Evolutionary conservation across 2,329 filamentous ascomycete genomes (phyloP), one percentile per base, ranked within the genome.

Genomic region (Apiospora rasikravindrae): DNA sequence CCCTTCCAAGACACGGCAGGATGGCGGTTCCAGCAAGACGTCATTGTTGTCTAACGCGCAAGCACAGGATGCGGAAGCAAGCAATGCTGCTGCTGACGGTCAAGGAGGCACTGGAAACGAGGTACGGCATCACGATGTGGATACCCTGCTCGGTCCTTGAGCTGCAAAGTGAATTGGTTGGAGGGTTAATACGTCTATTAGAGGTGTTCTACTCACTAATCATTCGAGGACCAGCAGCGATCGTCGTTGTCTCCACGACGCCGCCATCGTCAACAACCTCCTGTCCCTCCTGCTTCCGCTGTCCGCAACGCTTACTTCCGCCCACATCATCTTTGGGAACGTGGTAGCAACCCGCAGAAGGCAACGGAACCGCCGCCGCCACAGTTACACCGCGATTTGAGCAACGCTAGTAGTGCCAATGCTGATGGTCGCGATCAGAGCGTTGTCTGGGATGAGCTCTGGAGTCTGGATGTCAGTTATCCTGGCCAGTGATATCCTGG

Each of bases 371-470:
- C 53, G 22, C 45, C 19, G 68, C 44, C 29, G 45, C 44, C 29
- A 26, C 37, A 67, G 24, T 3, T 70, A 14, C 44, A 37, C 22
- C 64, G 37, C 44, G 51, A 42, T 19, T n/a, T 29, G 42, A 72
- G 67, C n/a, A 83, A 88, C 74, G 79, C 83, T 67, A 84, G 81
- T 73, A 76, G 74, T 37, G 75, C 74, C 37, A 78, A 79, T 66
- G 70, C 81, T 76, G 75, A 84, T 84, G 33, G 81, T 79, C n/a
- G 88, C 85, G 80, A 87, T 26, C 70, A 81, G 76, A 89, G 87
- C 40, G 82, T 90, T 4, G 84, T 91, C 13, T 92, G 89, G 89
- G 89, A 91, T 75, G 86, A 88, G 16, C 80, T 92, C 22, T 91
- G 90, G 89, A 89, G 85, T 74, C 78, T 91, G 37, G 89, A 91